Evolutionary conservation across 495 filamentous ascomycete species (phyloP), one percentile per base, ranked within the genome.

Genomic region (Daldinia vernicosa): DNA sequence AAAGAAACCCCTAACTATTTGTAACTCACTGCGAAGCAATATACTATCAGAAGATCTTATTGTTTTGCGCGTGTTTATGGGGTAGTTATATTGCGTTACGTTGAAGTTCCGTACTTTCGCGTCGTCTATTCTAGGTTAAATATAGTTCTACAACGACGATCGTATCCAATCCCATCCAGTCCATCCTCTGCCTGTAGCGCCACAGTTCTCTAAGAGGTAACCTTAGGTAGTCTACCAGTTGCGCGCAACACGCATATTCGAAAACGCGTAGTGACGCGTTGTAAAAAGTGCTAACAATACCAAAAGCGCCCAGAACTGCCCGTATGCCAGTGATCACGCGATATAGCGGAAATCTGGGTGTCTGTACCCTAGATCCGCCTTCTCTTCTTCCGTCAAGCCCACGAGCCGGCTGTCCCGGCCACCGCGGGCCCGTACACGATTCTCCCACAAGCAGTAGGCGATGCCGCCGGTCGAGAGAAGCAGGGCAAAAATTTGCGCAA

Each of bases 271-370:
- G 40, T 3, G 40, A 9, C 33, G 33, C 12, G 33, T 35, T 12
- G 0, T 35, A 14, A 14, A 11, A 35, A 35, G 33, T 35, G 33
- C 11, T 14, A 35, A 14, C 3, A 35, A 35, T 14, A 35, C 12
- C 33, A 12, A 35, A 35, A 35, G 33, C 32, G 32, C 32, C 32
- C 3, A 33, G 32, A 33, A 3, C 32, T 11, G 8, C 32, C 2
- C 32, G 32, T 1, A 9, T 14, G 40, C 40, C 17, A 54, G 19
- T 14, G 12, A 26, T 74, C 40, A 77, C 37, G 67, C 19, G 22
- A 85, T 82, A 72, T 88, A 89, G 26, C 83, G 79, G 73, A 86
- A 89, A 7, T 80, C 77, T 0, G 87, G 87, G 70, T 89, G 84
- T 35, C 78, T 73, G 67, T 83, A 86, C 0, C 87, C 87, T 39